A percentile compares a stretch with the other conserved stretches of the same genome.
These are phyloP conservation scores for Sporisorium reilianum DNA, from an alignment of 1,284 basidiomycete species.

Conservation along the genomic window DNA sequence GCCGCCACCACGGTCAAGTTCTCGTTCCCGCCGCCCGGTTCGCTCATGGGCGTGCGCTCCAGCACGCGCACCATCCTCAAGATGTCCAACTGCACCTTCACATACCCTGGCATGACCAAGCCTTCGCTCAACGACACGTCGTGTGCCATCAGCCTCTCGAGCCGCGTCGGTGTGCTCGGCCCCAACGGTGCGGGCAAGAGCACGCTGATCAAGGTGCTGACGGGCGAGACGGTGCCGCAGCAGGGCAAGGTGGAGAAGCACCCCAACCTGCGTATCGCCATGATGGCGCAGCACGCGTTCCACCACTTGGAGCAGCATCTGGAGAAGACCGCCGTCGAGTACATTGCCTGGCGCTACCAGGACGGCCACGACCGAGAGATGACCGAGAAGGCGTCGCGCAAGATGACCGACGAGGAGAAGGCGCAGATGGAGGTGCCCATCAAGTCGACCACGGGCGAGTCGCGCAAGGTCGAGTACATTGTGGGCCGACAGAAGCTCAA, in stretches of 20 bases:
- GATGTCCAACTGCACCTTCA: constrained; percentile 90
- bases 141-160: constrained; percentile 87
- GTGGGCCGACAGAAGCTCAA: constrained; percentile 98
- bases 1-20: constrained; percentile 95
- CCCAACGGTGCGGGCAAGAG: constrained; percentile 73
- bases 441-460: constrained; percentile 89
- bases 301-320: constrained; percentile 68
- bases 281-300: constrained; percentile 89
- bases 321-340: constrained; percentile 67
- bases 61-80: constrained; percentile 97
- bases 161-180: constrained; percentile 70
- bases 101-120: constrained; percentile 86
- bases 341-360: constrained; percentile 94
- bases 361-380: constrained; percentile 97
- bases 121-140: constrained; percentile 90
- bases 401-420: constrained; percentile 88
- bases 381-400: constrained; percentile 88
- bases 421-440: constrained; percentile 86
- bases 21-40: constrained; percentile 94
- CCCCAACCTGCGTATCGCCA: constrained; percentile 92
- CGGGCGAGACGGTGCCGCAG: constrained; percentile 93
- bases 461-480: constrained; percentile 87
- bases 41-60: constrained; percentile 95
- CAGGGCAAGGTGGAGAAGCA: constrained; percentile 95
- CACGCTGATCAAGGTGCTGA: constrained; percentile 96